A percentile compares a stretch with the other conserved stretches of the same genome.
These are phyloP conservation scores for Termitomyces sp. DNA, from an alignment of 768 basidiomycete genomes.

Conservation along the genomic window DNA sequence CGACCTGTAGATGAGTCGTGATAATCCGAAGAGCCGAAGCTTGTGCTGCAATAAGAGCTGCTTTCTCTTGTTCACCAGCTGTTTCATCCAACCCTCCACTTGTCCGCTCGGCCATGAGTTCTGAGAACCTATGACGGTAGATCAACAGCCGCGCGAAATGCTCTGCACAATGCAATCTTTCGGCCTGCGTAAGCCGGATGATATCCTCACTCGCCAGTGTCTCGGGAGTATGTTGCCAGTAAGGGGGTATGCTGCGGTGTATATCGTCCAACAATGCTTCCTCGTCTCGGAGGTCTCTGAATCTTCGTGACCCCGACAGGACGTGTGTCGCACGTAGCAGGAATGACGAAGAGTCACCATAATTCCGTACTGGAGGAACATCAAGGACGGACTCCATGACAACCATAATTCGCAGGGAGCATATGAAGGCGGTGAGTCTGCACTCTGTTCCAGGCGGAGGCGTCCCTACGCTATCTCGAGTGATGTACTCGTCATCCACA, in stretches of 20 bases:
- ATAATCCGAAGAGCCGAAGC: slow-evolving; percentile 80
- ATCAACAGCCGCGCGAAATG: slow-evolving; percentile 87
- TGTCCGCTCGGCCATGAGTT: slow-evolving; percentile 68
- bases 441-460: slow-evolving; percentile 74
- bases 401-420: slow-evolving; percentile 74
- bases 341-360: slow-evolving; percentile 73
- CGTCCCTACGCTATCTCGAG: slow-evolving; percentile 60
- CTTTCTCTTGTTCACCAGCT: slow-evolving; percentile 66
- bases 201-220: slow-evolving; percentile 84
- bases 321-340: slow-evolving; percentile 66
- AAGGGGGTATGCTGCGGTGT: slow-evolving; percentile 61
- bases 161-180: slow-evolving; percentile 82
- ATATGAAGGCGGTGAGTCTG: slow-evolving; percentile 79
- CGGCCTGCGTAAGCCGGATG: slow-evolving; percentile 85
- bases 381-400: slow-evolving; percentile 89
- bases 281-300: slow-evolving; percentile 73
- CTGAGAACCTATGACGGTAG: slow-evolving; percentile 82
- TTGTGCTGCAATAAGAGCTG: slow-evolving; percentile 76
- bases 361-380: slow-evolving; percentile 63
- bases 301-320: slow-evolving; percentile 58
- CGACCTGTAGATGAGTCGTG: slow-evolving; percentile 78
- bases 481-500: slow-evolving; percentile 88
- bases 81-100: slow-evolving; percentile 49
- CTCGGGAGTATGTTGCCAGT: slow-evolving; percentile 80
- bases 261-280: slow-evolving; percentile 82